Base-by-base conservation (phyloP, 768 basidiomycete species). In the Russula lepida region DNA sequence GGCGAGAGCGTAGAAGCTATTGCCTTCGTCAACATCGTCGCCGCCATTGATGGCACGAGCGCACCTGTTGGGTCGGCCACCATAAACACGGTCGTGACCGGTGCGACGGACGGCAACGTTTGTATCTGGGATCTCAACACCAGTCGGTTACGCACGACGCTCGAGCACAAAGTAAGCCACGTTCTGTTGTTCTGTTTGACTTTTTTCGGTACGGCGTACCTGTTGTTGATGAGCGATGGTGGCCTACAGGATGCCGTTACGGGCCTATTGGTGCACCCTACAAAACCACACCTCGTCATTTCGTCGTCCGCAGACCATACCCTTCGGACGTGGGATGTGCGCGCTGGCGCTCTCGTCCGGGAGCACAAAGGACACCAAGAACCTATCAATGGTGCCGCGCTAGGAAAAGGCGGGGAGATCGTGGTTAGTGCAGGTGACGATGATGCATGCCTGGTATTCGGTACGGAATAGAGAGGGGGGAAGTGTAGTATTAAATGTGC, bases 101-200 rank as follows among this genome's bases (percentile, higher is more conserved):
- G 90, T 12, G 93, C 84, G 5, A 98, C 95, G 4, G 97, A 99
- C 69, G 93, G 94, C 0, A 95, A 92, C 70, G 88, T 85, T 19
- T 92, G 89, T 67, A 85, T 98, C 35, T 99, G 95, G 94, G 97
- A 99, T 74, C 78, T 95, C 46, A 80, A 80, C 53, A 95, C 92
- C 27, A 91, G 91, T 80, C 80, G 89, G 63, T 71, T 94, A 54
- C 81, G 97, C 58, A 80, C 86, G 19, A 93, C 89, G 15, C 75
- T 97, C 6, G 78, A 86, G 64, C 95, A 98, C 69, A 77, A 85
- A 72, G 95, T 95, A 63, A 54, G 82, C 76, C 44, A 51, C 55
- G 47, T 4, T 47, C 44, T 46, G 12, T 21, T n/a, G 15, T 39
- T 5, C 28, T 15, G 8, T 17, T 33, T 8, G 17, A 23, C 17